Evolutionary conservation across 257 asterid species (phyloP), one percentile per base, ranked within the genome.

Genomic region (Paraleonurus japonicus): DNA sequence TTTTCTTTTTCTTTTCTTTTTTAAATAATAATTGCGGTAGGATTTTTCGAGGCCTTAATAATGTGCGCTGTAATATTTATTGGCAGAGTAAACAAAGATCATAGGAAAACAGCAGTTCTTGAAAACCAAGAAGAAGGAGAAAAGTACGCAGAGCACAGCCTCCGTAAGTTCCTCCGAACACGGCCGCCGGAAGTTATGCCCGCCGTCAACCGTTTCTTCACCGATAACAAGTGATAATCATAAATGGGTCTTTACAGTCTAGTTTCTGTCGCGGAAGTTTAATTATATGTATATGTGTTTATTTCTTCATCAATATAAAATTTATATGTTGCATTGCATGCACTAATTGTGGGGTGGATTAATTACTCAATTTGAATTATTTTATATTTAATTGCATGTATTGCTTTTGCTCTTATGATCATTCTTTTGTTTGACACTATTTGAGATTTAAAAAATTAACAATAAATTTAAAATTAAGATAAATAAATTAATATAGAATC

Each of bases 121-220:
- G 97, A 88, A 53, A 92, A 90, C 78, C 48, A 81, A 37, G 97
- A 90, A 64, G 96, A 90, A 79, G 97, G 98, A 51, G 86, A 88
- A 69, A 90, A 73, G 54, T 92, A 92, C 33, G 81, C 88, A 3
- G 75, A 85, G 67, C 95, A 90, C 66, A 70, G 79, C 61, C 88
- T 90, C 69, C 95, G 97, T 16, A 86, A 79, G 75, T 90, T 85
- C 82, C 93, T 90, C 67, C 87, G 97, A 19, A 84, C 87, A 11
- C 92, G 96, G 68, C 96, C 92, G 11, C 96, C 97, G 4, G 87
- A 92, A 77, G 60, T 92, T 73, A 90, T 92, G 97, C 97, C 97
- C 1, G 30, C 94, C 72, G 27, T 92, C 81, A 92, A 92, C 79
- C 89, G 86, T 57, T 90, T 90, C 84, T 92, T 92, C 83, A 70